Percentiles rank a stretch among this genome's conserved stretches.
These are phyloP conservation scores for Kluyveromyces wickerhamii DNA, from an alignment of 805 yeast species.

Conservation along the genomic window DNA sequence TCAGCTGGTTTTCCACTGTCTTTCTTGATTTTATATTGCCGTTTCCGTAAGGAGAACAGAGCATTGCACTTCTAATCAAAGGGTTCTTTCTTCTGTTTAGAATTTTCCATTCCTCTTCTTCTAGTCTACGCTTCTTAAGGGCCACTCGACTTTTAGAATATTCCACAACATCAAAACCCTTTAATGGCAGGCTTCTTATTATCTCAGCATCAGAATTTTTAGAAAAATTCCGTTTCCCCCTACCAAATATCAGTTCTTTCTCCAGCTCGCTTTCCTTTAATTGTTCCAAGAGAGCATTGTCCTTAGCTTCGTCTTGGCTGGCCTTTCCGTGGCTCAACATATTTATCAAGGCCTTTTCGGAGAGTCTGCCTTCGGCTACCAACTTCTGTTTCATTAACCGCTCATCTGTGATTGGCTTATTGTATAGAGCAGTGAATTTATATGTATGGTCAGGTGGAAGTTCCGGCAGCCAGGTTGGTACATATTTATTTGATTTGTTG, in stretches of 20 bases:
- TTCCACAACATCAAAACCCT: constrained; percentile 45
- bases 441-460: constrained; percentile 94
- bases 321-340: constrained; percentile 10
- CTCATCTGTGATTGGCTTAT: constrained; percentile 58
- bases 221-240: constrained; percentile 5
- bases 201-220: constrained; percentile 6
- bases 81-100: constrained; percentile 20
- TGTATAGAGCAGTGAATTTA: constrained; percentile 63
- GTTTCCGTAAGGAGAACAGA: constrained; percentile 8
- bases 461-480: constrained; percentile 76
- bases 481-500: constrained; percentile 34
- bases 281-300: constrained; percentile 7
- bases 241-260: constrained; percentile 5
- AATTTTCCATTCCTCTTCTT: constrained; percentile 19
- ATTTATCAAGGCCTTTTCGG: constrained; percentile 60
- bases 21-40: constrained; percentile 6
- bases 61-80: constrained; percentile 18
- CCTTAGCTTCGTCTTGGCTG: constrained; percentile 1
- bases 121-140: constrained; percentile 30
- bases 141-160: constrained; percentile 45
- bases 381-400: constrained; percentile 60
- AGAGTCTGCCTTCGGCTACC: constrained; percentile 72
- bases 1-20: constrained; percentile 8
- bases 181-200: constrained; percentile 12
- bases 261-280: constrained; percentile 7